Evolutionary conservation across 345 rosid genomes (phyloP).

Genomic region (Eucalyptus globulus): DNA sequence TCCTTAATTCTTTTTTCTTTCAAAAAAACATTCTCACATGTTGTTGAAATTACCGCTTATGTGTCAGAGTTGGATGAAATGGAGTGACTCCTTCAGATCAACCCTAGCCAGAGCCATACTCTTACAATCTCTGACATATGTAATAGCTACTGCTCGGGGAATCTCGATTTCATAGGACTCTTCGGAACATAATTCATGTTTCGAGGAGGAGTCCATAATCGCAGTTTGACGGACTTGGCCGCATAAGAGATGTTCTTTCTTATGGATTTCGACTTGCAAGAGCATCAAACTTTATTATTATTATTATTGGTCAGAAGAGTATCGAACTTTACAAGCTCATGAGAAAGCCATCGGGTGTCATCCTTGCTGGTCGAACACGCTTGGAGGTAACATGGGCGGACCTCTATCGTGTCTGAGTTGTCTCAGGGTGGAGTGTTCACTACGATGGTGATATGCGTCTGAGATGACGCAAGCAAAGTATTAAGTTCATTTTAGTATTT

Average conservation of each 20-base stretch:
- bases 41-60: not conserved
- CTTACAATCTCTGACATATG: not conserved
- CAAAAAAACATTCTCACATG: not conserved
- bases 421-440: not conserved
- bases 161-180: not conserved
- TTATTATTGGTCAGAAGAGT: too few relatives aligned
- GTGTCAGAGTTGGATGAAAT: not conserved
- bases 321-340: not conserved
- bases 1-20: not conserved
- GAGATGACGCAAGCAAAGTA: not conserved
- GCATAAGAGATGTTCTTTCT: not conserved
- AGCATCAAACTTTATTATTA: not conserved
- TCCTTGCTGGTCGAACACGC: not conserved
- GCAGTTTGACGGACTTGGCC: rapidly evolving
- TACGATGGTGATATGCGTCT: not conserved
- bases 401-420: not conserved
- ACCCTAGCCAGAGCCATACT: not conserved
- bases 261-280: not conserved
- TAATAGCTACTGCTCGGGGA: not conserved
- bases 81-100: not conserved
- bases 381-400: not conserved
- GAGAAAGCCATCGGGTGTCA: not conserved
- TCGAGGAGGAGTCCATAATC: not conserved
- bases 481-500: not conserved
- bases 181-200: not conserved